Conservation (phyloP, 2,329 filamentous ascomycete species). For the Penicillium sp. region DNA sequence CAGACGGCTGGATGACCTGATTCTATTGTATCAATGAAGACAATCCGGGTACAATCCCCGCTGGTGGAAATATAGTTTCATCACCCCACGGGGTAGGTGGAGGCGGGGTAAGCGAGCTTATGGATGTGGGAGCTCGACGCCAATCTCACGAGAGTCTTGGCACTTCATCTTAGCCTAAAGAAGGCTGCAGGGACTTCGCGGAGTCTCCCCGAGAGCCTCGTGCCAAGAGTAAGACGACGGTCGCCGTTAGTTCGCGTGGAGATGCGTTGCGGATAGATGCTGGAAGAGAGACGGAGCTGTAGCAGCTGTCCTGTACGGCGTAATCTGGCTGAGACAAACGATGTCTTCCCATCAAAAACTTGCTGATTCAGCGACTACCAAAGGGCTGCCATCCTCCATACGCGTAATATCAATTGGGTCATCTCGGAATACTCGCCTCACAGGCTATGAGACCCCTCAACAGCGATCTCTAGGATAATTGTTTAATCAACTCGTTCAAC, state of each 20-base stretch:
- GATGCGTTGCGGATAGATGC: not conserved
- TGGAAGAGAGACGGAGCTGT: not conserved
- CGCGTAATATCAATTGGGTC: not conserved
- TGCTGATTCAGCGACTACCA: not conserved
- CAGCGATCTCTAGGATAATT: not conserved
- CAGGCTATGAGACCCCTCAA: not conserved
- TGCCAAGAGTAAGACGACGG: slow-evolving; percentile 1
- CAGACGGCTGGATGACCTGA: not conserved
- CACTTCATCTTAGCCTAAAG: slow-evolving; percentile 1
- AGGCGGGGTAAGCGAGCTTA: not conserved
- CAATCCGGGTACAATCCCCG: slow-evolving; percentile 10
- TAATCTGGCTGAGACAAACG: not conserved
- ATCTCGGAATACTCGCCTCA: not conserved
- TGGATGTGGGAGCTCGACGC: not conserved
- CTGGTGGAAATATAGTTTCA: slow-evolving; percentile 5
- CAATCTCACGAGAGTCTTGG: slow-evolving; percentile 5
- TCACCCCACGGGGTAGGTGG: slow-evolving; percentile 10
- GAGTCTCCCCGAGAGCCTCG: slow-evolving; percentile 12
- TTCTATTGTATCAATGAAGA: not conserved
- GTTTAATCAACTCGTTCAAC: not conserved
- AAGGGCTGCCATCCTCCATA: not conserved
- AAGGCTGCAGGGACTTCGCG: slow-evolving; percentile 7
- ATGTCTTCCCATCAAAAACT: not conserved
- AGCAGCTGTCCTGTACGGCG: not conserved
- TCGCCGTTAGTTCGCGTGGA: not conserved